These are phyloP conservation scores for Talaromyces proteolyticus DNA, from an alignment of 495 filamentous ascomycete genomes.

Conservation along the genomic window DNA sequence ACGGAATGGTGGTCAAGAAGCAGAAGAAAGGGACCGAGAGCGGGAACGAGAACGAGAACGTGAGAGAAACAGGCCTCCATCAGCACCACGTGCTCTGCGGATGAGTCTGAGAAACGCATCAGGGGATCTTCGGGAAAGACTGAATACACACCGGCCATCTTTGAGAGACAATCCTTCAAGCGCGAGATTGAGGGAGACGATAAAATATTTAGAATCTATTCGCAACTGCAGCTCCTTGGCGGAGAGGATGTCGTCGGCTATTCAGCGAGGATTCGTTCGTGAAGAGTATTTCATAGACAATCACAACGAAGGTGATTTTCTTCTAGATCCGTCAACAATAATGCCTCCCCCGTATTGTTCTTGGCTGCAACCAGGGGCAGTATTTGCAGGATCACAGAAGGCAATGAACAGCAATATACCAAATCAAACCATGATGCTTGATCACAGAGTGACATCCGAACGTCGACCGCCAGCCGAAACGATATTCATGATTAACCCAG, in stretches of 20 bases:
- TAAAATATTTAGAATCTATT: conserved; percentile 59
- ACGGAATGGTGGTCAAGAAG: not conserved
- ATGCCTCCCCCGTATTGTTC: conserved; percentile 52
- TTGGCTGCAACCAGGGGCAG: conserved; percentile 59
- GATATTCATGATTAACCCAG: conserved; percentile 34
- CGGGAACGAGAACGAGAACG: not conserved
- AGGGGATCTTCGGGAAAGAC: conserved; percentile 38
- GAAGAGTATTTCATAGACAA: conserved; percentile 25
- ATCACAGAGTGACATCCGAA: conserved; percentile 20
- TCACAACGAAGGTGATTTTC: conserved; percentile 53
- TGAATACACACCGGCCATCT: conserved; percentile 44
- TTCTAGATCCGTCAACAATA: conserved; percentile 51
- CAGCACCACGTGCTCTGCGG: conserved; percentile 1
- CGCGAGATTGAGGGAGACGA: conserved; percentile 50
- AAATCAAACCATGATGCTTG: conserved; percentile 14
- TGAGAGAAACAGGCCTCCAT: conserved; percentile 1
- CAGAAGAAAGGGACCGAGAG: conserved; percentile 6
- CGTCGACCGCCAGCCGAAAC: conserved; percentile 23
- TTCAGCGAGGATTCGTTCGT: conserved; percentile 42
- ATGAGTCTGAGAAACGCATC: conserved; percentile 16
- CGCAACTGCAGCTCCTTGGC: conserved; percentile 49
- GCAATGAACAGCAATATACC: conserved; percentile 23
- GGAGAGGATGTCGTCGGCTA: conserved; percentile 48
- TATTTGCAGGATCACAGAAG: conserved; percentile 59
- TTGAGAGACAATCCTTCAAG: conserved; percentile 39